Base-by-base conservation (phyloP, 805 yeast genomes). In the Citeromyces nyonsensis region DNA sequence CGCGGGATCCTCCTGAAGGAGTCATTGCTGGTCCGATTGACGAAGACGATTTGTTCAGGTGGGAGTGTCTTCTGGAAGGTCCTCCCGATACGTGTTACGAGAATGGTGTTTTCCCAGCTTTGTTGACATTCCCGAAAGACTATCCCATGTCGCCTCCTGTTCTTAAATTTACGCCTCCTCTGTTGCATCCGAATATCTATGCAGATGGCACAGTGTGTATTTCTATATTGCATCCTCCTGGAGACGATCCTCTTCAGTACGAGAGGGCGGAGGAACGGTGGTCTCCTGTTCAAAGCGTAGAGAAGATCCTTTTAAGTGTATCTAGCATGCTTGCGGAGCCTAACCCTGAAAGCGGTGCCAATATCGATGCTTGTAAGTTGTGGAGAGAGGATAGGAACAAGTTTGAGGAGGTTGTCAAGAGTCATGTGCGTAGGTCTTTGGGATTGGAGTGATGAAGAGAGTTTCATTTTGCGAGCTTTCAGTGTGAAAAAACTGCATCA, bases 271-370 rank as follows among this genome's bases (percentile, higher is more conserved):
- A 86, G 44, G 98, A 91, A 56, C 63, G 98, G 41, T 91, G 98
- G 98, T 81, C 94, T 5, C 98, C 98, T 0, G 86, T 91, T 22
- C 98, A 91, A 52, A 81, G 94, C 49, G 86, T 91, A n/a, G 98
- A 91, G 56, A 91, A 91, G 66, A 91, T 91, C 38, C 60, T 91
- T 38, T 57, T 91, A 37, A 79, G 94, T 52, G 97, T 91, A 14
- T 73, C 86, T 66, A 81, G 94, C 46, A 86, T 91, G 96, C 63
- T 91, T 38, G 94, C 96, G 15, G 95, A 91, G 54, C 97, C 98
- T 3, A 91, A 91, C 48, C 78, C 82, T 24, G 96, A 88, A 52
- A 80, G 94, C 44, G 97, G 96, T 8, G 98, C 98, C 32, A 84
- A 91, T 36, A 68, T 69, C 22, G 79, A 71, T 40, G 78, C 77